Conservation (phyloP, 1,139 yeast species). For the Candida sp. region DNA sequence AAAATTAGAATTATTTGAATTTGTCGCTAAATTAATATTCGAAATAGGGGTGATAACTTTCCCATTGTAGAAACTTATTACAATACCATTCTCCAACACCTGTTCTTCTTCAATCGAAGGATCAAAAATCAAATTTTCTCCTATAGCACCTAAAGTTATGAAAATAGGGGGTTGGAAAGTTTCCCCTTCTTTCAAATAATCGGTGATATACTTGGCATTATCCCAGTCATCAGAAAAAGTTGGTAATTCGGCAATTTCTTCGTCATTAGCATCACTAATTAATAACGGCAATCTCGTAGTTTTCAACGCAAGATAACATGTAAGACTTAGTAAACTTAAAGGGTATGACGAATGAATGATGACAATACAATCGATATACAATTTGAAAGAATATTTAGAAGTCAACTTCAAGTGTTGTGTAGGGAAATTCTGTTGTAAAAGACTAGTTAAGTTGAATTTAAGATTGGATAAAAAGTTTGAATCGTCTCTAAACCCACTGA, state of each 20-base stretch:
- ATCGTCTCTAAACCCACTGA: slow-evolving; percentile 69
- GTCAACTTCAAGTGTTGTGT: slow-evolving; percentile 56
- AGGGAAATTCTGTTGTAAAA: slow-evolving; percentile 50
- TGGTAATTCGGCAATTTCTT: slow-evolving; percentile 78
- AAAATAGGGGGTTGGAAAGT: slow-evolving; percentile 68
- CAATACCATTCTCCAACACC: slow-evolving; percentile 78
- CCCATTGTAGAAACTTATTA: slow-evolving; percentile 67
- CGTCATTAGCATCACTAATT: slow-evolving; percentile 55
- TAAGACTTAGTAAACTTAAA: slow-evolving; percentile 70
- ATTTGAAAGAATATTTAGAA: slow-evolving; percentile 68
- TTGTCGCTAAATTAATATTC: slow-evolving; percentile 49
- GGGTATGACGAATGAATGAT: slow-evolving; percentile 71
- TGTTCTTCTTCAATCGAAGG: slow-evolving; percentile 86
- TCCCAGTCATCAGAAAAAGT: slow-evolving; percentile 90
- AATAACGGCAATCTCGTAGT: slow-evolving; percentile 76
- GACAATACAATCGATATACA: slow-evolving; percentile 76
- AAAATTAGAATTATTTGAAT: slow-evolving; percentile 38
- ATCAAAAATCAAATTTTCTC: slow-evolving; percentile 65
- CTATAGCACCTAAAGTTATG: slow-evolving; percentile 73
- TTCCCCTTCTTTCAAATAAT: slow-evolving; percentile 18
- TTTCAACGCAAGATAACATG: slow-evolving; percentile 75
- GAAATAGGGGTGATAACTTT: slow-evolving; percentile 63
- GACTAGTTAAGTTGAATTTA: slow-evolving; percentile 46
- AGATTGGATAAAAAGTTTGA: slow-evolving; percentile 59
- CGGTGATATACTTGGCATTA: slow-evolving; percentile 46